Conservation (phyloP, 2,329 filamentous ascomycete genomes). For the Helotiales sp. region DNA sequence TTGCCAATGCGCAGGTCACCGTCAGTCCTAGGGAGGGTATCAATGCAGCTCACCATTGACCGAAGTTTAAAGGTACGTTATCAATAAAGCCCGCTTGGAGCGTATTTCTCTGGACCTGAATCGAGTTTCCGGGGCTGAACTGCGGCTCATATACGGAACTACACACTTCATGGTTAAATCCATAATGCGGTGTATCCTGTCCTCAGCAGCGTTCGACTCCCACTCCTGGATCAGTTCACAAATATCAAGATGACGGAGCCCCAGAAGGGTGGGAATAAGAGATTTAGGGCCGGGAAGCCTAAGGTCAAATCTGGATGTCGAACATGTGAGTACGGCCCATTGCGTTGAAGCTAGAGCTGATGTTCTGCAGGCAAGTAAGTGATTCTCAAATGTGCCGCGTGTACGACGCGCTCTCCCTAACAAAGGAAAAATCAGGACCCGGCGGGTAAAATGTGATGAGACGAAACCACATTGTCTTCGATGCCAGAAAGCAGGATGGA, state of each 20-base stretch:
- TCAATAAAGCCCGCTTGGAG: no score
- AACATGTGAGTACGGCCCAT: background rate
- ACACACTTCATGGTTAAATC: no score
- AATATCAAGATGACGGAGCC: background rate
- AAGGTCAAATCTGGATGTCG: background rate
- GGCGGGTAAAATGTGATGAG: conserved; percentile 15
- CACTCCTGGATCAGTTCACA: no score
- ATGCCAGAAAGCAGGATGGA: background rate
- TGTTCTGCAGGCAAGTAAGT: conserved; percentile 1
- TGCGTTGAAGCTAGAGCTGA: background rate
- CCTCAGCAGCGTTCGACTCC: no score
- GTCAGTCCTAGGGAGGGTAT: no score
- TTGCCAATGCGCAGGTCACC: no score
- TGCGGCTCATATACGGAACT: no score
- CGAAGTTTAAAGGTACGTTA: no score
- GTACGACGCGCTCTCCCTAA: background rate
- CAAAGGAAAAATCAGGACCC: background rate
- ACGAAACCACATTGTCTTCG: conserved; percentile 1
- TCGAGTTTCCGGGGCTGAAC: no score
- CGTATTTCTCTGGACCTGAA: no score
- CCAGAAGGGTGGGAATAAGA: background rate
- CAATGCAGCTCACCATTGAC: no score
- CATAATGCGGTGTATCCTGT: no score
- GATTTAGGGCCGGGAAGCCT: conserved; percentile 1
- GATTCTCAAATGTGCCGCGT: background rate